Base-by-base conservation (phyloP, 345 rosid species). In the Dipteronia dyeriana region DNA sequence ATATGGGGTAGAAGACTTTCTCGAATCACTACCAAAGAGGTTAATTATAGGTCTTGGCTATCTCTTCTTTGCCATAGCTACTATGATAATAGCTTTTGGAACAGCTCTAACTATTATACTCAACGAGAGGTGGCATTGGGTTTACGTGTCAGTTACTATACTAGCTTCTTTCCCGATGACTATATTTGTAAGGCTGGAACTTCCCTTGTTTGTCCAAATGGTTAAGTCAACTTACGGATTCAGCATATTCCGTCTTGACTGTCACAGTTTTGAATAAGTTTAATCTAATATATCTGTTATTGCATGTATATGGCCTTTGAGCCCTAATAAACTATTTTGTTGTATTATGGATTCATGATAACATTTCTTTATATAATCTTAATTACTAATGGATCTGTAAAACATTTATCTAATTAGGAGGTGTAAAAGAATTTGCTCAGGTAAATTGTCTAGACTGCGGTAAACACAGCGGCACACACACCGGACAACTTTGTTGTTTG, bases 1-100 rank as follows among this genome's bases (percentile, higher is more conserved):
- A 8, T 74, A 68, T 61, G 62, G 70, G 5, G 56, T 51, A 16
- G 78, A 39, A 4, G 78, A 79, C 75, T 79, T 79, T 13, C 78
- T 68, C 19, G 9, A 45, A 3, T 13, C 70, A 19, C 31, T 79
- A 19, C 82, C 82, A 4, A 60, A 31, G 3, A 68, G 54, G 70
- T 22, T 79, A 16, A 62, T 75, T 4, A 25, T 68, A 3, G 82
- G 70, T 16, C 64, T 79, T 20, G 54, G 34, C 34, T 45, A 70
- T 19, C 71, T 80, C 3, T 66, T 80, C 23, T 0, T 74, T 49
- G 63, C 78, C 43, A 75, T 79, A 49, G 66, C 64, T 14, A 2
- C 70, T 25, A 74, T 74, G 82, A 68, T 79, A 60, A 51, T 63
- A 41, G 70, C 77, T 25, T 74, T 74, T 64, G 22, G 23, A 20